These are phyloP conservation scores for Hygrophila difformis DNA, from an alignment of 257 asterid species.

Conservation along the genomic window DNA sequence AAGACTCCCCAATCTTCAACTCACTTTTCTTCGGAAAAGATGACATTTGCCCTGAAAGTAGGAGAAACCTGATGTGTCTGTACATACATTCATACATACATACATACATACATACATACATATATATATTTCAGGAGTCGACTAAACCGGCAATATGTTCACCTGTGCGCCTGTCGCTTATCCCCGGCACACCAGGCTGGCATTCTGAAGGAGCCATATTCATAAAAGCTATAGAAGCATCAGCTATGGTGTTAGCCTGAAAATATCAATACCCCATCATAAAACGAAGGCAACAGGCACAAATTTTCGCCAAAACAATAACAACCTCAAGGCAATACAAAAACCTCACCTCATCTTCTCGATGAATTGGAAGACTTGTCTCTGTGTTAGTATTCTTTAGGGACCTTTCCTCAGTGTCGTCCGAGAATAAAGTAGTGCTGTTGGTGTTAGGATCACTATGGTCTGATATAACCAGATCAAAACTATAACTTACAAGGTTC, in stretches of 20 bases:
- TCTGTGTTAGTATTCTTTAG: slow-evolving; percentile 55
- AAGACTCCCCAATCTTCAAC: slow-evolving; percentile 80
- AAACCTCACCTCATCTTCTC: slow-evolving; percentile 65
- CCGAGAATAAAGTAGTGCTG: slow-evolving; percentile 92
- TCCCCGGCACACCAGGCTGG: slow-evolving; percentile 49
- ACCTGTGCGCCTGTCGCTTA: slow-evolving; percentile 57
- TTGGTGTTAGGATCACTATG: slow-evolving; percentile 93
- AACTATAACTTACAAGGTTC: slow-evolving; percentile 70
- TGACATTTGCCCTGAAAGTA: slow-evolving; percentile 48
- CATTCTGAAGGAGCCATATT: slow-evolving; percentile 28
- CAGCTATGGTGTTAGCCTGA: slow-evolving; percentile 6
- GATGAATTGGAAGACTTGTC: slow-evolving; percentile 38
- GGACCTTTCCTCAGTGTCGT: slow-evolving; percentile 81
- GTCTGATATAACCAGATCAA: slow-evolving; percentile 73
- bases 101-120: background rate
- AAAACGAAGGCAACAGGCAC: too few species aligned
- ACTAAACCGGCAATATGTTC: background rate
- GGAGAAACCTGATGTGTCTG: too few species aligned
- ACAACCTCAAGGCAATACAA: too few species aligned
- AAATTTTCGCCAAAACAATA: too few species aligned
- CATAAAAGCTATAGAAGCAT: background rate
- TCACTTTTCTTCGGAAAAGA: slow-evolving; percentile 57
- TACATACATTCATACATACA: background rate
- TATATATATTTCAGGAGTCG: background rate
- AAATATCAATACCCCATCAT: background rate